A percentile compares a stretch with the other conserved stretches of the same genome.
Evolutionary conservation across 2,329 filamentous ascomycete genomes (phyloP).

Genomic region (Colletotrichum lentis): DNA sequence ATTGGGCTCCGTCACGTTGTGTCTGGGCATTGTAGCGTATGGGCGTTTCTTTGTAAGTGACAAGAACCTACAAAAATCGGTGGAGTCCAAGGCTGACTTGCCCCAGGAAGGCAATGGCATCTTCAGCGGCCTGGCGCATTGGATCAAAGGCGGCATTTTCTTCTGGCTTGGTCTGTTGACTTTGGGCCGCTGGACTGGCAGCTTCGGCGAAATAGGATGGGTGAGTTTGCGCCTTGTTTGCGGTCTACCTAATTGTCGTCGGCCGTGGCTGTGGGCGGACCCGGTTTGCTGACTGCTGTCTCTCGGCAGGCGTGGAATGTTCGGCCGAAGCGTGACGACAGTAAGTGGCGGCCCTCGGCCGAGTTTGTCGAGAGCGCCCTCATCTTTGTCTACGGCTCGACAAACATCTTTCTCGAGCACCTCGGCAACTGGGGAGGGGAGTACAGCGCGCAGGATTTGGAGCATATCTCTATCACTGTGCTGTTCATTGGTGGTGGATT

Average conservation of each 20-base stretch:
- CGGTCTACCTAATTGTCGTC: no score
- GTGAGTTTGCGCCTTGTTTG: slow-evolving; percentile 47
- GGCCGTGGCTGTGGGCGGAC: neutral
- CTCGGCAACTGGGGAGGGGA: slow-evolving; percentile 73
- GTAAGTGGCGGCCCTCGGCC: slow-evolving; percentile 77
- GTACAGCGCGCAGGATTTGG: slow-evolving; percentile 83
- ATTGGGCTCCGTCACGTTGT: slow-evolving; percentile 77
- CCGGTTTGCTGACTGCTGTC: slow-evolving; percentile 30
- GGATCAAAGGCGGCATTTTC: slow-evolving; percentile 93
- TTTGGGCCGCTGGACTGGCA: slow-evolving; percentile 87
- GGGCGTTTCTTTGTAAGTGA: slow-evolving; percentile 83
- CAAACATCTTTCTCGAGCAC: slow-evolving; percentile 93
- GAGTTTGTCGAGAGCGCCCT: slow-evolving; percentile 91
- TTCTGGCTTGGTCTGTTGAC: slow-evolving; percentile 91
- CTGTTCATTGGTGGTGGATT: slow-evolving; percentile 93
- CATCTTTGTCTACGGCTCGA: slow-evolving; percentile 88
- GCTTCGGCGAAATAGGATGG: slow-evolving; percentile 91
- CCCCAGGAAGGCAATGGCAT: slow-evolving; percentile 70
- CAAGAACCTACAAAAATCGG: neutral
- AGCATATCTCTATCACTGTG: slow-evolving; percentile 91
- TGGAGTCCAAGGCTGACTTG: slow-evolving; percentile 1
- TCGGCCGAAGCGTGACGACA: slow-evolving; percentile 66
- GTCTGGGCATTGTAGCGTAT: slow-evolving; percentile 78
- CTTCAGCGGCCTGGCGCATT: slow-evolving; percentile 90
- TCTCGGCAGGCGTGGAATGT: slow-evolving; percentile 82